Evolutionary conservation across 306 rosid species (phyloP), one percentile per base, ranked within the genome.

Genomic region (Rosa multiflora): DNA sequence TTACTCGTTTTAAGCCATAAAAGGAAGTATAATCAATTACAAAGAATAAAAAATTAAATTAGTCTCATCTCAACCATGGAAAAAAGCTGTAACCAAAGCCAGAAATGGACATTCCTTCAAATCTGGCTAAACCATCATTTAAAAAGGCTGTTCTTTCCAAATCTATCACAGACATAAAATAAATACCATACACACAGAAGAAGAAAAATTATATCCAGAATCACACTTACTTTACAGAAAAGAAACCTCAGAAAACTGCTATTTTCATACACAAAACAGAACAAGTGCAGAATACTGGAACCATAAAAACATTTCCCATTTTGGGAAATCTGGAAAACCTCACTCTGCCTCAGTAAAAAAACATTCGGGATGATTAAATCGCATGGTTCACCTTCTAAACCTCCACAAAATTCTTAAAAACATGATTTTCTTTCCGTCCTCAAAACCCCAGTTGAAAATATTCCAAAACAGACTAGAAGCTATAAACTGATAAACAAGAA

Each of bases 31-130:
- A 72, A 64, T 63, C 32, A 15, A 66, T 23, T 58, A 75, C 70
- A 17, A 18, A 35, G 37, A 66, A 37, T 66, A 42, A 14, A 53
- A 18, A 69, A 26, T 78, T 21, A 56, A 74, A 51, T 51, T 21
- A 39, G 15, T 46, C 20, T 13, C 13, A 48, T n/a, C 47, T 32
- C 59, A 46, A 39, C 73, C 44, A 61, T 55, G 26, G 17, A n/a
- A 82, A 55, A 79, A 39, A 70, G 68, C 73, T 78, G 80, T 48
- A 17, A 51, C 32, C 79, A 74, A 23, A 78, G 46, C 80, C 53
- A 61, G 63, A 47, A 55, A 83, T 79, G 67, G 77, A 17, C 44
- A 29, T 37, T 70, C 49, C 79, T 76, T 64, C 78, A 76, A 84
- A 76, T 84, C 82, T 80, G 79, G 76, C 23, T 21, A 59, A 58